Percentiles rank a stretch among this genome's conserved stretches.
Evolutionary conservation across 208 protist genomes (phyloP).

Genomic region (Acanthamoeba sp.): DNA sequence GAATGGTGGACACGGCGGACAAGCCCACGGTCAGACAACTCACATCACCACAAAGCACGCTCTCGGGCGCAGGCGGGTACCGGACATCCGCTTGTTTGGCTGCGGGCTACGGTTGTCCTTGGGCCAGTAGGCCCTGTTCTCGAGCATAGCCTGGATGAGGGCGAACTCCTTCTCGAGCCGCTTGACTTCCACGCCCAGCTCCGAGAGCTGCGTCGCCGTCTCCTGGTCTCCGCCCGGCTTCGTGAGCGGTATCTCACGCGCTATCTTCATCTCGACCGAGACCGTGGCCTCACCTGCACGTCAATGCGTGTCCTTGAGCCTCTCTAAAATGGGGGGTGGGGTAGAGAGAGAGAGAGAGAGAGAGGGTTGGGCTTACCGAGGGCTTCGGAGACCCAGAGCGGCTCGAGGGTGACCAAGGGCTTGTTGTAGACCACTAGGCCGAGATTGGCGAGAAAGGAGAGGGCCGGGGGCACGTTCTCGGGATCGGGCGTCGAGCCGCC

Average conservation of each 20-base stretch:
- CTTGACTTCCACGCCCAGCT: background rate
- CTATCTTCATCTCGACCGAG: conserved; percentile 31
- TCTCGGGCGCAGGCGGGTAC: background rate
- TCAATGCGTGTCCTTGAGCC: background rate
- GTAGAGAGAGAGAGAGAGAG: too few species aligned
- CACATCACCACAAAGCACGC: background rate
- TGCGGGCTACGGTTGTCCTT: background rate
- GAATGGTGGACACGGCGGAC: background rate
- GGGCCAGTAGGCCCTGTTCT: conserved; percentile 48
- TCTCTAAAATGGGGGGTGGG: too few species aligned
- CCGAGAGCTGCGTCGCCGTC: background rate
- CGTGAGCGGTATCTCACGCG: conserved; percentile 12
- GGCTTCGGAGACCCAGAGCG: conserved; percentile 22
- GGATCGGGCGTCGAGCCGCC: background rate
- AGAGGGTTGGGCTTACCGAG: background rate
- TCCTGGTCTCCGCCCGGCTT: background rate
- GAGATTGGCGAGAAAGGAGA: background rate
- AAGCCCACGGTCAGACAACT: too few species aligned
- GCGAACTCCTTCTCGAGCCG: conserved; percentile 22
- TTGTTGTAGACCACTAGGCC: background rate
- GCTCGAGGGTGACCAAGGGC: conserved; percentile 37
- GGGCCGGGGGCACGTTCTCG: background rate
- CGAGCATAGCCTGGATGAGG: background rate
- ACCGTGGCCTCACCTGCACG: conserved; percentile 39
- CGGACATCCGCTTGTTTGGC: background rate